Percentiles rank a stretch among this genome's conserved stretches.
Conservation (phyloP, 2,329 filamentous ascomycete species). For the Claviceps monticola region DNA sequence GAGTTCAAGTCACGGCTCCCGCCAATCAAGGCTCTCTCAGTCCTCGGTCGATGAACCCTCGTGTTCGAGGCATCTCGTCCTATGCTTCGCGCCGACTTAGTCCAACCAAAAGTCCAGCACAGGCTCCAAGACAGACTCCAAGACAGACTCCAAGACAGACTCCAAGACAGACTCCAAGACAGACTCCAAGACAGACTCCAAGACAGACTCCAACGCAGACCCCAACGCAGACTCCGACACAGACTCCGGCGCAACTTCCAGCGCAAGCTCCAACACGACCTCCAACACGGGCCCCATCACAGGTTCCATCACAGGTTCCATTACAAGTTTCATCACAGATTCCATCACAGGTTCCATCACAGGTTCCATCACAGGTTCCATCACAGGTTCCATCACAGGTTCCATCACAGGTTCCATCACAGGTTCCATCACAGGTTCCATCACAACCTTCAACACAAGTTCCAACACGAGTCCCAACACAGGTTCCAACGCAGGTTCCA, state of each 20-base stretch:
- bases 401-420: no score
- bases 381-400: no score
- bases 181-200: no score
- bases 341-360: no score
- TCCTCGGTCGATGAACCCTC: neutral
- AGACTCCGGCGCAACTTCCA: no score
- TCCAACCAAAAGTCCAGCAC: neutral
- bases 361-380: no score
- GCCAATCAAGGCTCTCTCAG: neutral
- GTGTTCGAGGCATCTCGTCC: neutral
- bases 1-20: neutral
- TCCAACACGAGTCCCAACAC: neutral
- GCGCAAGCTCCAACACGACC: no score
- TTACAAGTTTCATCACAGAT: no score
- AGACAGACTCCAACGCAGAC: no score
- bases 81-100: neutral
- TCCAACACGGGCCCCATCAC: neutral
- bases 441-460: neutral
- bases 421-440: no score
- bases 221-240: no score
- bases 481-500: neutral
- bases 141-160: neutral
- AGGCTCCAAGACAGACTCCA: neutral
- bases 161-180: neutral
- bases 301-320: neutral